Evolutionary conservation across 805 yeast species (phyloP).

Genomic region (Suhomyces faveliae): DNA sequence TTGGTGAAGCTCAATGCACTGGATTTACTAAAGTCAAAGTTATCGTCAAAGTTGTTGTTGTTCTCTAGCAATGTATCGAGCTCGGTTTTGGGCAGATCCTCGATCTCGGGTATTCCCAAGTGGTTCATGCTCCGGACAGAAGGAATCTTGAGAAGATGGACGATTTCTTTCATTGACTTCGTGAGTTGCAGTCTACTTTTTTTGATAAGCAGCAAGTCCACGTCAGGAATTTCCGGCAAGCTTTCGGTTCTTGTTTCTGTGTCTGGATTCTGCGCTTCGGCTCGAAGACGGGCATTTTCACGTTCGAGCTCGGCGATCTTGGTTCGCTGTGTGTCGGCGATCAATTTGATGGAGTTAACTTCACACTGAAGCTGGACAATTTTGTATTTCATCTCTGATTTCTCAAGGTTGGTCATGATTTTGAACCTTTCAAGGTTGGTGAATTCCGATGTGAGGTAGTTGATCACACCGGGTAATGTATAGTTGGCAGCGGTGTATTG

Average conservation of each 20-base stretch:
- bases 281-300: constrained; percentile 13
- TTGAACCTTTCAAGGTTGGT: constrained; percentile 43
- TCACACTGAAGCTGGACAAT: constrained; percentile 55
- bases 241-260: neutral
- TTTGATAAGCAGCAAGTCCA: constrained; percentile 32
- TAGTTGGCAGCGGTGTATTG: constrained; percentile 25
- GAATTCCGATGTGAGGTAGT: constrained; percentile 57
- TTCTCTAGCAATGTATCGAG: constrained; percentile 17
- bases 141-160: constrained; percentile 32
- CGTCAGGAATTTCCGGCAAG: constrained; percentile 26
- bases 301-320: constrained; percentile 39
- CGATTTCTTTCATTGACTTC: constrained; percentile 36
- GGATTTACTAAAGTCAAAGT: constrained; percentile 11
- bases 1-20: neutral
- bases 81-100: constrained; percentile 12
- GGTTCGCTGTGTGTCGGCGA: constrained; percentile 42
- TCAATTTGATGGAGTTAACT: constrained; percentile 41
- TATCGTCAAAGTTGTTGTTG: constrained; percentile 12
- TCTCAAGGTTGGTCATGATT: constrained; percentile 53
- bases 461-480: constrained; percentile 59
- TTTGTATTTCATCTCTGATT: constrained; percentile 49
- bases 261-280: no score
- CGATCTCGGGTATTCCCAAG: constrained; percentile 22
- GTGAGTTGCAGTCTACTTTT: constrained; percentile 33
- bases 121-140: constrained; percentile 16